A percentile compares a stretch with the other conserved stretches of the same genome.
These are phyloP conservation scores for Linderniella brevidens DNA, from an alignment of 257 asterid genomes.

Conservation along the genomic window DNA sequence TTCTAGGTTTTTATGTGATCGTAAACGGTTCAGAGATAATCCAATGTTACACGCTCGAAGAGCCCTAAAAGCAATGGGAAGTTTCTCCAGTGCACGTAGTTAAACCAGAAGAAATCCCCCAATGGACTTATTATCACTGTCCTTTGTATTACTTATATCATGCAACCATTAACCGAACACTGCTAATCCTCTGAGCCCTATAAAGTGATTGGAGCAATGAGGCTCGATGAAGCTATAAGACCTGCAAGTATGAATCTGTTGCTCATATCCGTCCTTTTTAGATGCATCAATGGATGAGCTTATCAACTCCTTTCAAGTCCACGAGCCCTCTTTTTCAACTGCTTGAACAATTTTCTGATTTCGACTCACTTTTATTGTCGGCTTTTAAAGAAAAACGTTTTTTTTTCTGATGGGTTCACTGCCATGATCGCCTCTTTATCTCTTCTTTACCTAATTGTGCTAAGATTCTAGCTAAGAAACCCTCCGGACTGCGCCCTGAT, in stretches of 20 bases:
- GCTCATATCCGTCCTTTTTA: conserved; percentile 35
- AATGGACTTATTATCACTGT: conserved; percentile 42
- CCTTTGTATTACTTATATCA: conserved; percentile 62
- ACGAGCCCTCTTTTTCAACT: conserved; percentile 54
- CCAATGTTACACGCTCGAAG: conserved; percentile 85
- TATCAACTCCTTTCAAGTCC: conserved; percentile 70
- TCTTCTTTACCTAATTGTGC: conserved; percentile 78
- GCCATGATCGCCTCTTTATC: conserved; percentile 70
- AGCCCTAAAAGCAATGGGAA: conserved; percentile 76
- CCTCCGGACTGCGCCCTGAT: too few species aligned
- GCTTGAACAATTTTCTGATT: conserved; percentile 49
- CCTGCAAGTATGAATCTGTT: conserved; percentile 59
- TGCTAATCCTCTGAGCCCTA: conserved; percentile 58
- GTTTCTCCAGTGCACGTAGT: conserved; percentile 84
- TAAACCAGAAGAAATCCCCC: conserved; percentile 70
- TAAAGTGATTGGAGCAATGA: conserved; percentile 61
- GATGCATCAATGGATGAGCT: conserved; percentile 66
- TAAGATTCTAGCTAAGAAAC: too few species aligned
- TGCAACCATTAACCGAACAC: conserved; percentile 88
- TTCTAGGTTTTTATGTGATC: conserved; percentile 66
- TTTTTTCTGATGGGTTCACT: conserved; percentile 56
- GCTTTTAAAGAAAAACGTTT: conserved; percentile 32
- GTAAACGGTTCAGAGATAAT: conserved; percentile 73
- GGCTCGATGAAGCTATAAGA: conserved; percentile 57
- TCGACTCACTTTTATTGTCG: conserved; percentile 46